Evolutionary conservation across 2,329 filamentous ascomycete genomes (phyloP), one percentile per base, ranked within the genome.

Genomic region (Fusarium anthophilum): DNA sequence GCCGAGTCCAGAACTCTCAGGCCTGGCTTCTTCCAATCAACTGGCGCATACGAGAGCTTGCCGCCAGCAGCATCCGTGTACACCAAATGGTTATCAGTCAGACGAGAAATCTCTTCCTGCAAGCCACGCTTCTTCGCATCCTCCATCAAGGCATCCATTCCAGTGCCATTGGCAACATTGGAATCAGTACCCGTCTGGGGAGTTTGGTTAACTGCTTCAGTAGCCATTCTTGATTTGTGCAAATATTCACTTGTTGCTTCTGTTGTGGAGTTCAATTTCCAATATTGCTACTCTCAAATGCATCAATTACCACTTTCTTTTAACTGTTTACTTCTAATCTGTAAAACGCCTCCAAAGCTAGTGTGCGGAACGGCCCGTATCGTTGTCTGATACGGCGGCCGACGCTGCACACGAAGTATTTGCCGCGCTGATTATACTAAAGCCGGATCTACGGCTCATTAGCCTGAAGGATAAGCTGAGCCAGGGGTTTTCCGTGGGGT

Each of bases 11-110:
- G 58, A 37, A 61, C 10, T 26, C 47, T 43, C 11, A 61, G 4
- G 5, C 58, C 58, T 35, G 45, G 37, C 35, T 61, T 61, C 45
- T 61, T 53, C 58, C 58, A 61, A 30, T 61, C 58, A 24, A 61
- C 22, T 3, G 58, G 47, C 7, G 37, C 58, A 35, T 53, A 61
- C 6, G 45, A 61, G 1, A 61, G 6, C 28, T 54, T 61, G 13
- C 58, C 58, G 8, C 58, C 58, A 20, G 58, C 58, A 32, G 58
- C 58, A 43, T 61, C 58, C 35, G 58, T 61, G 9, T 61, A 61
- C 3, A 61, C 58, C 37, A 61, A 15, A 54, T 61, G 58, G 28
- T 61, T 61, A 26, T 61, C 58, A 14, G 58, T 61, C 1, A 61
- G 28, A 14, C 58, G 58, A 3, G 58, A 61, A 4, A 61, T 61